Conservation (phyloP, 257 asterid genomes). For the Sherardia arvensis region DNA sequence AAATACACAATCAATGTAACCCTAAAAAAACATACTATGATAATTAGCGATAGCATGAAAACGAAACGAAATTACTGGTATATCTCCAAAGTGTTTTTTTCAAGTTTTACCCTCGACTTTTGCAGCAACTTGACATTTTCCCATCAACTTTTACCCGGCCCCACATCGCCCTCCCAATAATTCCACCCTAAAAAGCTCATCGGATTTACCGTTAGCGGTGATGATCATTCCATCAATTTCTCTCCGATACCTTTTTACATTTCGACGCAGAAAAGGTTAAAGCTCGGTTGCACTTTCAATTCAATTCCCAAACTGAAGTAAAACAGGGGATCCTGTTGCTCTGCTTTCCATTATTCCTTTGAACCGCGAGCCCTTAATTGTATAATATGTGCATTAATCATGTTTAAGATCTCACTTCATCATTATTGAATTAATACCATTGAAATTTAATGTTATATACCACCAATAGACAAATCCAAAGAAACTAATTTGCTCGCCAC, state of each 20-base stretch:
- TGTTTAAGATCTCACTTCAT: neutral
- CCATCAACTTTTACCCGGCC: slow-evolving; percentile 3
- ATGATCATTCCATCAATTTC: slow-evolving; percentile 10
- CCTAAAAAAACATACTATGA: too few relatives aligned
- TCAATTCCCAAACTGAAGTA: neutral
- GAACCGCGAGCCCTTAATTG: neutral
- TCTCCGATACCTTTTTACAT: neutral
- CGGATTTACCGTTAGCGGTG: slow-evolving; percentile 3
- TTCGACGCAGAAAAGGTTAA: neutral
- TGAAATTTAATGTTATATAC: too few relatives aligned
- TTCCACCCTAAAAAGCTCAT: slow-evolving; percentile 8
- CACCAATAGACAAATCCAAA: too few relatives aligned
- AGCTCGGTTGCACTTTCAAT: neutral
- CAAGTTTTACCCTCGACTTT: slow-evolving; percentile 5
- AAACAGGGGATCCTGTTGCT: neutral
- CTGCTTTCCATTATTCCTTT: neutral
- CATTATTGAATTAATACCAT: neutral
- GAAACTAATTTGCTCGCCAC: too few relatives aligned
- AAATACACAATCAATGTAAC: too few relatives aligned
- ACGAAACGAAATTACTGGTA: neutral
- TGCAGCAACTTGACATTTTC: slow-evolving; percentile 8
- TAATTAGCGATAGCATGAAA: neutral
- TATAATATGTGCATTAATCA: neutral
- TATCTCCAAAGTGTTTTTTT: neutral
- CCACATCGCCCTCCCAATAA: neutral